A percentile compares a stretch with the other conserved stretches of the same genome.
phyloP scores from a whole-genome alignment of 2,329 filamentous ascomycete genomes.

The Hansfordia pulvinata region DNA sequence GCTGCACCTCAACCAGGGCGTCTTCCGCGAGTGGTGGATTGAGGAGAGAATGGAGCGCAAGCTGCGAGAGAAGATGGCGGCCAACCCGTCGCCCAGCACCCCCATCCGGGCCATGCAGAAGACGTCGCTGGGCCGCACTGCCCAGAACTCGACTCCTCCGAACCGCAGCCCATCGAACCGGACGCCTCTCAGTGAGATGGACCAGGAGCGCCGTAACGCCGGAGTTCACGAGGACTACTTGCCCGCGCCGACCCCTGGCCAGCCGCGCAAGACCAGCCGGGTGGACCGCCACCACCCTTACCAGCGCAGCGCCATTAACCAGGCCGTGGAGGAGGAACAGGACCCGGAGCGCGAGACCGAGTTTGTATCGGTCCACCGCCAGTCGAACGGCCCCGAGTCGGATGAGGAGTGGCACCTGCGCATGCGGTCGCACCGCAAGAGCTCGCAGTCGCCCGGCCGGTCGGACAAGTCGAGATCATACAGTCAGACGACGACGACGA shows the following conservation, averaged over 20 bases:
- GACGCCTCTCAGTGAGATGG: constrained; percentile 85
- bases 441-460: constrained; percentile 46
- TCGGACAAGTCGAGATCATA: constrained; percentile 54
- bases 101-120: constrained; percentile 50
- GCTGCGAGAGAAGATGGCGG: constrained; percentile 44
- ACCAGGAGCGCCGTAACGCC: constrained; percentile 58
- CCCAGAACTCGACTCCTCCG: constrained; percentile 71
- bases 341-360: constrained; percentile 45
- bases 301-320: constrained; percentile 37
- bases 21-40: constrained; percentile 98
- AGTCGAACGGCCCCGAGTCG: constrained; percentile 51
- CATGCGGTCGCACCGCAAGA: constrained; percentile 54
- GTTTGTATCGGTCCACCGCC: constrained; percentile 44
- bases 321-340: constrained; percentile 33
- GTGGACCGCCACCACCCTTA: constrained; percentile 67
- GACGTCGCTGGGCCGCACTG: constrained; percentile 39
- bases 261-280: constrained; percentile 79
- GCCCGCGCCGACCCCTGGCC: constrained; percentile 87
- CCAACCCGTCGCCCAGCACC: constrained; percentile 39
- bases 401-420: constrained; percentile 77
- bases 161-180: constrained; percentile 64
- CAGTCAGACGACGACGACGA: constrained; percentile 58
- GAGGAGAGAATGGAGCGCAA: constrained; percentile 70
- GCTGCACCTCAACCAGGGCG: constrained; percentile 92
- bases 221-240: constrained; percentile 79